Evolutionary conservation across 2,329 filamentous ascomycete genomes (phyloP), one percentile per base, ranked within the genome.

Genomic region (Thelonectria rubi): DNA sequence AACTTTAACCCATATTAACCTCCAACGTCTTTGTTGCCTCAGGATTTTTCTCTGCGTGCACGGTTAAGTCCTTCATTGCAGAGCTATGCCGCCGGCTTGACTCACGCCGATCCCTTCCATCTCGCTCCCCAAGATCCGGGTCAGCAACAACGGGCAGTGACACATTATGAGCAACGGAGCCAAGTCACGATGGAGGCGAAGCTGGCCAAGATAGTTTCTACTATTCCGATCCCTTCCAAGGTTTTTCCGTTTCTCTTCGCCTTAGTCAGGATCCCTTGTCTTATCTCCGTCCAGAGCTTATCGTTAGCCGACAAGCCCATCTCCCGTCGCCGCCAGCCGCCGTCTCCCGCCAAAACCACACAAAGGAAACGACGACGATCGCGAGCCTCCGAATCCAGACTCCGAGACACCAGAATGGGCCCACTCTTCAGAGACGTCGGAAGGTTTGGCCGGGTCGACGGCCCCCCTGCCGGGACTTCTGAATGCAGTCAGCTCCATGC

Each of bases 71-170:
- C 6, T 37, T 15, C 34, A 37, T 15, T 37, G 34, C 20, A 46
- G 53, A 56, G 15, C 26, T 24, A 26, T 51, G 40, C 57, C 34
- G 48, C 42, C 52, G 46, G 17, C 20, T 71, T 71, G 69, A 72
- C 68, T 72, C 69, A 72, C 68, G 50, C 69, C 69, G 69, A 65
- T 49, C 54, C 45, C 51, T 46, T 49, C 60, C 51, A 50, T 49
- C 60, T 46, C 47, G 34, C 37, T 30, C 10, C 43, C 15, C 26
- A 21, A 42, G 48, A 34, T 34, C 20, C 32, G 8, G 48, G 17
- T 42, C 9, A 42, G 39, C 24, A 21, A 47, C 30, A 37, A 37
- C 39, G 17, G 26, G 17, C 39, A 10, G 9, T n/a, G 17, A 46
- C 42, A 20, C 42, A 46, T 9, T 21, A 14, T 46, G n/a, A 46